Conservation (phyloP, 441 rosid genomes). For the Euphorbia corollata region DNA sequence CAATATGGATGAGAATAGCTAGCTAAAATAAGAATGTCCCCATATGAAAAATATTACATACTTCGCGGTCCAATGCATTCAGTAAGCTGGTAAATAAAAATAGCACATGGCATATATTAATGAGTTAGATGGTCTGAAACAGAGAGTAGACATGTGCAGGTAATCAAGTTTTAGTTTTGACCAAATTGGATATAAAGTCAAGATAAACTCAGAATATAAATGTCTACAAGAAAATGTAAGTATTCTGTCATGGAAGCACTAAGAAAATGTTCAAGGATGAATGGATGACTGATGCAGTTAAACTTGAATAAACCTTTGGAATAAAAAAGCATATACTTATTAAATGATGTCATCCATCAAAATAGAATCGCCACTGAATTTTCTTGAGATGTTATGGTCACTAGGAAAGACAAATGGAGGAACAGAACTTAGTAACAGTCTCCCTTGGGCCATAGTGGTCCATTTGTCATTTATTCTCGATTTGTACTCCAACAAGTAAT, state of each 20-base stretch:
- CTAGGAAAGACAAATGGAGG: too few species aligned
- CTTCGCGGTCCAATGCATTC: background rate
- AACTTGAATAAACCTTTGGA: background rate
- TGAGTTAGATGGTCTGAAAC: background rate
- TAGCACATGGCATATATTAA: background rate
- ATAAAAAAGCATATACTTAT: background rate
- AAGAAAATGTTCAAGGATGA: background rate
- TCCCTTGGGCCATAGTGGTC: background rate
- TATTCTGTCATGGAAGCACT: background rate
- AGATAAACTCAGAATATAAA: background rate
- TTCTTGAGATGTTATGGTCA: too few species aligned
- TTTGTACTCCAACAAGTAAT: background rate
- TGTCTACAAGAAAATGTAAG: background rate
- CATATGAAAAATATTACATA: background rate
- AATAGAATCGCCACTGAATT: too few species aligned
- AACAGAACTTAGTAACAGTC: too few species aligned
- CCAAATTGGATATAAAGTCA: background rate
- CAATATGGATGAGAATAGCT: background rate
- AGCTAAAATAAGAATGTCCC: too few species aligned
- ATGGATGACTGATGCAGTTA: background rate
- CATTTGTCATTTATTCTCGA: slow-evolving; percentile 3
- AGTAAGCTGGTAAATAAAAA: background rate
- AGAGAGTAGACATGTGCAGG: background rate
- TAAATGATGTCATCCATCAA: background rate
- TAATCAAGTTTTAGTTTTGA: background rate